Evolutionary conservation across 2,329 filamentous ascomycete species (phyloP), one percentile per base, ranked within the genome.

Genomic region (Botryosphaeria dothidea): DNA sequence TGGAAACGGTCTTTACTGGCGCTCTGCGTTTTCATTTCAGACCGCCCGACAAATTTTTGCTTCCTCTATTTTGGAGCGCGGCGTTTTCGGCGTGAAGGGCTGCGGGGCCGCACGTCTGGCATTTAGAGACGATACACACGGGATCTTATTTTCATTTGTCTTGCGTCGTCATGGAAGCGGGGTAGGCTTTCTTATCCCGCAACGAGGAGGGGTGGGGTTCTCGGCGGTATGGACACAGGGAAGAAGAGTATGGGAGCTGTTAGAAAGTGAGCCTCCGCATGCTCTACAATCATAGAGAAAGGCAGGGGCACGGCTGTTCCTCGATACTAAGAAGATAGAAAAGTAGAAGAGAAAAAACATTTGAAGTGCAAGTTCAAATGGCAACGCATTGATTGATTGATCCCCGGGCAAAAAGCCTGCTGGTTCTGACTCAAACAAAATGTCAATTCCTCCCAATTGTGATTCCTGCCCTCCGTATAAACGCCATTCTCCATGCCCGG

Each of bases 401-500:
- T n/a, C n/a, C n/a, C n/a, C n/a, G n/a, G n/a, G n/a, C n/a, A n/a
- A 15, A 15, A n/a, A n/a, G 17, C 38, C 38, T 3, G 38, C 43
- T 9, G 43, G 21, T 46, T 13, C 7, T 25, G 43, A 8, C 17
- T 7, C 43, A 46, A 46, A 15, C 9, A 46, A 25, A 7, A 23
- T 23, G 21, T 46, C 21, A 2, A 21, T 23, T 5, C 19, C n/a
- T 23, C 17, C 43, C 19, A 11, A 23, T 9, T 56, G 7, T 41
- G 31, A 31, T 4, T 15, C 31, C 34, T 21, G 8, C 31, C 51
- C 5, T 41, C 31, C 19, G 8, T 45, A 29, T 34, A 7, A 58
- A 58, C 54, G 54, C 54, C 54, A 25, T 31, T 8, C 31, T 25
- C 54, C 54, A 58, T 58, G 54, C 54, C 38, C 7, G 15, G 29